Evolutionary conservation across 805 yeast species (phyloP).

Genomic region (Kuraishia piskuri): DNA sequence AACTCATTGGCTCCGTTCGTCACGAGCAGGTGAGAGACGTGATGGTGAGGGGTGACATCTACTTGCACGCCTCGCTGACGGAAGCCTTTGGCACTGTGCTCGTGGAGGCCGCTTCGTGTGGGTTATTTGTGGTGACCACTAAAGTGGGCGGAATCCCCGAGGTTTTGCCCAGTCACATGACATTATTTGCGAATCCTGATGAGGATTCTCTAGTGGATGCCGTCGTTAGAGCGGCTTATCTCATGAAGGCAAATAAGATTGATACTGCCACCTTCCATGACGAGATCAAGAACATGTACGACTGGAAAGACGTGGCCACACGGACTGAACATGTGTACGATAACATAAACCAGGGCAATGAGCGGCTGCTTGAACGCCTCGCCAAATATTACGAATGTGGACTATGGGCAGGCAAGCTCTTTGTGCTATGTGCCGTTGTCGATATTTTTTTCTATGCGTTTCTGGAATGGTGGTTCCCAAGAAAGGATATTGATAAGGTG

Average conservation of each 20-base stretch:
- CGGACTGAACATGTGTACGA: constrained; percentile 81
- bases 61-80: constrained; percentile 86
- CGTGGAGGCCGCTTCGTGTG: constrained; percentile 97
- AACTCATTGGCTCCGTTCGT: constrained; percentile 74
- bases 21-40: constrained; percentile 92
- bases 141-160: constrained; percentile 98
- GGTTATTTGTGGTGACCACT: constrained; percentile 86
- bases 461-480: constrained; percentile 67
- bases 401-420: constrained; percentile 80
- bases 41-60: constrained; percentile 90
- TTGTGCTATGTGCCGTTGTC: constrained; percentile 70
- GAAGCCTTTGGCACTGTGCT: constrained; percentile 97
- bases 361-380: constrained; percentile 44
- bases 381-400: constrained; percentile 63
- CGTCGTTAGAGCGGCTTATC: constrained; percentile 58
- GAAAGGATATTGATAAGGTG: constrained; percentile 59
- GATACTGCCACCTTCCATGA: constrained; percentile 74
- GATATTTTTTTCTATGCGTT: constrained; percentile 60
- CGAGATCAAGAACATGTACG: constrained; percentile 74
- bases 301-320: constrained; percentile 83
- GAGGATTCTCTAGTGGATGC: constrained; percentile 74
- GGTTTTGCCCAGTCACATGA: constrained; percentile 89
- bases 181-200: constrained; percentile 82
- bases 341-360: constrained; percentile 16
- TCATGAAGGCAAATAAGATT: constrained; percentile 46